Evolutionary conservation across 495 filamentous ascomycete genomes (phyloP).

Genomic region (Penicillium lagena): DNA sequence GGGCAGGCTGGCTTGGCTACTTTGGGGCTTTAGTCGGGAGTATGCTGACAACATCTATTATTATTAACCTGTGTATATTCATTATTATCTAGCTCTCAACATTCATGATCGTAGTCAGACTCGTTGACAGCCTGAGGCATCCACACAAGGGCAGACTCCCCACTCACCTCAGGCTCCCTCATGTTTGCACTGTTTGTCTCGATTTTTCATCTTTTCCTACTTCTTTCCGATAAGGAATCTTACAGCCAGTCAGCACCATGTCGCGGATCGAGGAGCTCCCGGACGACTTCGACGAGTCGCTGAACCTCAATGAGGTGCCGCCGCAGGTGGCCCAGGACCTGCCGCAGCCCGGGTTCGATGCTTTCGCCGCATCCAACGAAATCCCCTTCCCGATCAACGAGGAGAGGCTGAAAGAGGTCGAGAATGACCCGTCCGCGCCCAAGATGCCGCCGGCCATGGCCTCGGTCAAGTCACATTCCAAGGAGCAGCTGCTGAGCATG

Average conservation of each 20-base stretch:
- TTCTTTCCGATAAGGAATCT: too few species aligned
- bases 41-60: too few species aligned
- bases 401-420: constrained; percentile 27
- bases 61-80: too few species aligned
- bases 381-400: constrained; percentile 39
- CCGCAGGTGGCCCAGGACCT: constrained; percentile 9
- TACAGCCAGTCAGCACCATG: constrained; percentile 16
- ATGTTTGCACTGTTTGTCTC: constrained; percentile 35
- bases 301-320: constrained; percentile 25
- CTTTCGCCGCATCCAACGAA: constrained; percentile 25
- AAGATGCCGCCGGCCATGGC: constrained; percentile 55
- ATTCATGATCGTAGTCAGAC: too few species aligned
- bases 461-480: constrained; percentile 51
- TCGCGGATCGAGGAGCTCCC: constrained; percentile 45
- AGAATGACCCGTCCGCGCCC: constrained; percentile 25
- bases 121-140: too few species aligned
- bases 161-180: constrained; percentile 7
- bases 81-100: too few species aligned
- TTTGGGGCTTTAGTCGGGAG: too few species aligned
- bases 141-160: neutral
- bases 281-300: constrained; percentile 43
- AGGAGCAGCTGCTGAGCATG: constrained; percentile 65
- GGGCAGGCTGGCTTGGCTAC: too few species aligned
- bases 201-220: neutral
- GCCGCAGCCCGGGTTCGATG: constrained; percentile 15